Conservation (phyloP, 129 eudicot genomes). For the Dittrichia graveolens region DNA sequence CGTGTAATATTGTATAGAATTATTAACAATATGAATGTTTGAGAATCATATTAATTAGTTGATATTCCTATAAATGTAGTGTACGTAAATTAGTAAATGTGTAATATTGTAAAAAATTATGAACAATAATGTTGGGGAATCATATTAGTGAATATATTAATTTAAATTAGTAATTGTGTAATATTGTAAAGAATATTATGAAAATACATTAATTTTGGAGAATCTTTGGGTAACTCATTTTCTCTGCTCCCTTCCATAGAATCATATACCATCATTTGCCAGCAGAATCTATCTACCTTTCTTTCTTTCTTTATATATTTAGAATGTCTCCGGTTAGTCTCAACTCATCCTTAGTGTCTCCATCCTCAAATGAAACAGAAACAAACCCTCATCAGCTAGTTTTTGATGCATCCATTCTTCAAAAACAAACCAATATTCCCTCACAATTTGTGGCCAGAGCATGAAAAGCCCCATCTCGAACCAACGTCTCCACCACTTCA, state of each 20-base stretch:
- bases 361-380: constrained; percentile 20
- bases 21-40: no score
- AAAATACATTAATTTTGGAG: no score
- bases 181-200: no score
- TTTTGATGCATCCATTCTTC: constrained; percentile 63
- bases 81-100: no score
- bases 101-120: no score
- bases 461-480: constrained; percentile 60
- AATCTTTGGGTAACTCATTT: no score
- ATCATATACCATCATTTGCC: constrained; percentile 16
- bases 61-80: no score
- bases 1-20: no score
- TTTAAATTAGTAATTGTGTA: no score
- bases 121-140: no score
- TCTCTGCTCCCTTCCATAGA: not conserved
- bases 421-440: constrained; percentile 59
- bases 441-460: constrained; percentile 86
- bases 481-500: constrained; percentile 45
- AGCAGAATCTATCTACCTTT: not conserved
- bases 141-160: no score
- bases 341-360: constrained; percentile 4
- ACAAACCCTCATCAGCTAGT: constrained; percentile 28
- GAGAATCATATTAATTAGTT: no score
- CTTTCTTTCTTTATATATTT: constrained; percentile 1
- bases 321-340: constrained; percentile 29